Conservation (phyloP, 208 protist species). For the Balamuthia mandrillaris region DNA sequence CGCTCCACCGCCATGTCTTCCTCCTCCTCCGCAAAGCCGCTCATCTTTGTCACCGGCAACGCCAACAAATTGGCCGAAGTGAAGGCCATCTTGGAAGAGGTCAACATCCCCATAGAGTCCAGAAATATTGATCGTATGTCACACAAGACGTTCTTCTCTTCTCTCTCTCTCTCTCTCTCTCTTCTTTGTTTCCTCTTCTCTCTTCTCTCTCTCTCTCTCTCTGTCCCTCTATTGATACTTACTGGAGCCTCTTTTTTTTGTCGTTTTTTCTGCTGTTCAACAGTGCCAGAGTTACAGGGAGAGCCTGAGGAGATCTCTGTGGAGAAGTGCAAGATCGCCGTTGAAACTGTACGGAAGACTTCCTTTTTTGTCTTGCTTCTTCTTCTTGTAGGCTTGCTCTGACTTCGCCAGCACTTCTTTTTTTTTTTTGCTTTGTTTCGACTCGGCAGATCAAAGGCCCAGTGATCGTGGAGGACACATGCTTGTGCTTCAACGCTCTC, state of each 20-base stretch:
- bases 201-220: not conserved
- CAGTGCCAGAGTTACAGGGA: constrained; percentile 92
- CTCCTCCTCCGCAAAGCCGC: no score
- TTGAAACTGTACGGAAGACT: constrained; percentile 56
- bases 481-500: constrained; percentile 93
- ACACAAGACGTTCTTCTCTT: constrained; percentile 37
- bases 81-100: constrained; percentile 70
- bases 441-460: constrained; percentile 62
- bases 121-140: constrained; percentile 73
- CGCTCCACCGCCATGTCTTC: no score
- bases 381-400: not conserved
- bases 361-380: constrained; percentile 32
- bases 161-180: not conserved
- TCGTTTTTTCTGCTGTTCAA: no score
- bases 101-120: constrained; percentile 55
- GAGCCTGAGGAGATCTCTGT: constrained; percentile 82
- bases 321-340: constrained; percentile 87
- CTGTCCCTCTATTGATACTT: not conserved
- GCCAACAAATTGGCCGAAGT: constrained; percentile 94
- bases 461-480: constrained; percentile 94
- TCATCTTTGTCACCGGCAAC: constrained; percentile 93
- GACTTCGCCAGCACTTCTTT: no score
- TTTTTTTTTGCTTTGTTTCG: not conserved
- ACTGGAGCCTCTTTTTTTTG: not conserved
- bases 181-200: not conserved